These are phyloP conservation scores for Leishmania mexicana DNA, from an alignment of 208 protist genomes.

Conservation along the genomic window DNA sequence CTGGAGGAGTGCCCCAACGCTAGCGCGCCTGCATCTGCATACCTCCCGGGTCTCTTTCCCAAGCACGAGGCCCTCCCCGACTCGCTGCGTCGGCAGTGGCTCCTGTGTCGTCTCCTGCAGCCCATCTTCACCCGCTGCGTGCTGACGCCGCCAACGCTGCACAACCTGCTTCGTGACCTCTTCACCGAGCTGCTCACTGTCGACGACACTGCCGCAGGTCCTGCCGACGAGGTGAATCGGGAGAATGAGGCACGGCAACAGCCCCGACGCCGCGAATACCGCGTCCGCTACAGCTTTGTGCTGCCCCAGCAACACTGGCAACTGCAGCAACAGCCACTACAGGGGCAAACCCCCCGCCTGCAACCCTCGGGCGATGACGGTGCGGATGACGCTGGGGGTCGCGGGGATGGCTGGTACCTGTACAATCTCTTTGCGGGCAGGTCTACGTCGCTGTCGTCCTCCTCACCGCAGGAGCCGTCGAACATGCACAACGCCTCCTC, in stretches of 20 bases:
- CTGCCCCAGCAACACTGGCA: constrained; percentile 13
- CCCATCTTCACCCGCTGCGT: constrained; percentile 16
- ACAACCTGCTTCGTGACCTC: constrained; percentile 12
- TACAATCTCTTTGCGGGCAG: background rate
- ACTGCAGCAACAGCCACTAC: constrained; percentile 5
- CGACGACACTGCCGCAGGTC: background rate
- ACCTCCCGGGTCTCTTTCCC: background rate
- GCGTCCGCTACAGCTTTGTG: constrained; percentile 30
- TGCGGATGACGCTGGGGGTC: background rate
- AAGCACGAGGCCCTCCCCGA: constrained; percentile 6
- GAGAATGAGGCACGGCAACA: background rate
- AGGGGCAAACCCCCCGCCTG: constrained; percentile 5
- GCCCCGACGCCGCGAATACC: constrained; percentile 4
- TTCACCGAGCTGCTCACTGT: constrained; percentile 10
- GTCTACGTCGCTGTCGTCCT: background rate
- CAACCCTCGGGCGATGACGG: background rate
- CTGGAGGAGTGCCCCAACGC: background rate
- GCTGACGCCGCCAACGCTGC: constrained; percentile 20
- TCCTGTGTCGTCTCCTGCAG: constrained; percentile 27
- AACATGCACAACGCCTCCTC: background rate
- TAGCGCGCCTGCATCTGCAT: background rate
- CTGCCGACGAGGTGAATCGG: background rate
- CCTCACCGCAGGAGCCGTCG: constrained; percentile 2
- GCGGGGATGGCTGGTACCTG: background rate
- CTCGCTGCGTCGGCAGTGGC: constrained; percentile 21